Evolutionary conservation across 805 yeast genomes (phyloP).

Genomic region (Candida maltosa): DNA sequence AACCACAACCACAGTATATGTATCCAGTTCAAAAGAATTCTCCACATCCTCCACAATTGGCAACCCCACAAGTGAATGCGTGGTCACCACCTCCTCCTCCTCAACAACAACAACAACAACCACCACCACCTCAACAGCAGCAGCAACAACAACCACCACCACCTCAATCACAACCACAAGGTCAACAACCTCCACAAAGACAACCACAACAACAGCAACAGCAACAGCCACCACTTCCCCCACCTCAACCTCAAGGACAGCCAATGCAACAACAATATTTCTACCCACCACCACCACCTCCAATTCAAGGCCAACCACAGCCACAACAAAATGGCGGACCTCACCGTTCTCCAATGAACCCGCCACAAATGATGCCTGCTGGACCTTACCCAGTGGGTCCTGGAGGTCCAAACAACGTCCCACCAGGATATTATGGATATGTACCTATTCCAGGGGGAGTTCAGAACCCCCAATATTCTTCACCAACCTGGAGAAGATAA

Average conservation of each 20-base stretch:
- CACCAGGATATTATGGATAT: constrained; percentile 32
- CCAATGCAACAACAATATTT: constrained; percentile 8
- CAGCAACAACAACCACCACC: constrained; percentile 6
- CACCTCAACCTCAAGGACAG: constrained; percentile 5
- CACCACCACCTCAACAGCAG: constrained; percentile 8
- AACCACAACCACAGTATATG: constrained; percentile 11
- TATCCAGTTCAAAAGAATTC: constrained; percentile 3
- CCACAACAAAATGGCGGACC: constrained; percentile 6
- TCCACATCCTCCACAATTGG: constrained; percentile 6
- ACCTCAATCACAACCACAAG: constrained; percentile 5
- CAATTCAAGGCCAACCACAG: constrained; percentile 3
- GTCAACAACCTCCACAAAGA: constrained; percentile 3
- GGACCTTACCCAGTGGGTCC: constrained; percentile 27
- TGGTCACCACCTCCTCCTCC: constrained; percentile 6
- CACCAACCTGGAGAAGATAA: constrained; percentile 22
- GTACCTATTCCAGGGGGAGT: constrained; percentile 32
- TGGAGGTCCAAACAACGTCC: constrained; percentile 24
- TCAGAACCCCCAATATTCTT: constrained; percentile 4
- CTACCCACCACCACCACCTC: constrained; percentile 6
- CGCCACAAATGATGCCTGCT: constrained; percentile 13
- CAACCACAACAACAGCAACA: constrained; percentile 6
- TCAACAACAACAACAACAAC: constrained; percentile 8
- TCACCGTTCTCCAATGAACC: constrained; percentile 21
- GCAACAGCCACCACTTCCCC: constrained; percentile 4
- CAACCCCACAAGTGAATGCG: constrained; percentile 3